A percentile compares a stretch with the other conserved stretches of the same genome.
Evolutionary conservation across 768 basidiomycete genomes (phyloP).

Genomic region (Tephrocybe sp.): DNA sequence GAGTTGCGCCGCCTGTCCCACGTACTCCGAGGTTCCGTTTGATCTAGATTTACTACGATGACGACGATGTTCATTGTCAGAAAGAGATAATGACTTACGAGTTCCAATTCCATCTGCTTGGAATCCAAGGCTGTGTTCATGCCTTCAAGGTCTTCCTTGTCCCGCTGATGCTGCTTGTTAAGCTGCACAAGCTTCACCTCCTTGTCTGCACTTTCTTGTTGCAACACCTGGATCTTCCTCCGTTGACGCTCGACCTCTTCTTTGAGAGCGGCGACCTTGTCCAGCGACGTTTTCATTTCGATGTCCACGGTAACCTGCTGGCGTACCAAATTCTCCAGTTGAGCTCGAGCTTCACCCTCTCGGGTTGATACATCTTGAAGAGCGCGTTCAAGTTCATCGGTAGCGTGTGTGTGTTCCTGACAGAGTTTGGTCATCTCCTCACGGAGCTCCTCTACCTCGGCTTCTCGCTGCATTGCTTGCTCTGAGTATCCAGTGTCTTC

Average conservation of each 20-base stretch:
- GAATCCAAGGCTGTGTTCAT: slow-evolving; percentile 91
- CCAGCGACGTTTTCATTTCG: slow-evolving; percentile 45
- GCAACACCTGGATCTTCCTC: slow-evolving; percentile 64
- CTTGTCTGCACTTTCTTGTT: slow-evolving; percentile 82
- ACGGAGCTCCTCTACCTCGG: slow-evolving; percentile 52
- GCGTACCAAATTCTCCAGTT: slow-evolving; percentile 49
- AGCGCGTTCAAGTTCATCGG: slow-evolving; percentile 47
- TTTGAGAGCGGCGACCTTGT: slow-evolving; percentile 48
- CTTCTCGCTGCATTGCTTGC: slow-evolving; percentile 47
- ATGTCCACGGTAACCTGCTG: slow-evolving; percentile 59
- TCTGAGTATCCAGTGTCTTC: slow-evolving; percentile 51
- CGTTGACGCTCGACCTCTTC: slow-evolving; percentile 62
- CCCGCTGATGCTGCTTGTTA: slow-evolving; percentile 65
- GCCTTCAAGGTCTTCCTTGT: slow-evolving; percentile 79
- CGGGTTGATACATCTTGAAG: slow-evolving; percentile 47
- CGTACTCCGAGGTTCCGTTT: slow-evolving; percentile 63
- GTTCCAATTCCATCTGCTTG: slow-evolving; percentile 91
- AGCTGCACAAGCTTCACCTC: slow-evolving; percentile 79
- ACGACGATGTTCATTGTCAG: not conserved
- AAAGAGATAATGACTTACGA: slow-evolving; percentile 50
- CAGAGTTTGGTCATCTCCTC: slow-evolving; percentile 55
- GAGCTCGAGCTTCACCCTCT: slow-evolving; percentile 43
- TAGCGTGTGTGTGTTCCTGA: slow-evolving; percentile 51
- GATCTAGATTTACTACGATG: slow-evolving; percentile 41
- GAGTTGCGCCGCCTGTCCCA: slow-evolving; percentile 55